These are phyloP conservation scores for Tulasnella sp. DNA, from an alignment of 768 basidiomycete species.

Conservation along the genomic window DNA sequence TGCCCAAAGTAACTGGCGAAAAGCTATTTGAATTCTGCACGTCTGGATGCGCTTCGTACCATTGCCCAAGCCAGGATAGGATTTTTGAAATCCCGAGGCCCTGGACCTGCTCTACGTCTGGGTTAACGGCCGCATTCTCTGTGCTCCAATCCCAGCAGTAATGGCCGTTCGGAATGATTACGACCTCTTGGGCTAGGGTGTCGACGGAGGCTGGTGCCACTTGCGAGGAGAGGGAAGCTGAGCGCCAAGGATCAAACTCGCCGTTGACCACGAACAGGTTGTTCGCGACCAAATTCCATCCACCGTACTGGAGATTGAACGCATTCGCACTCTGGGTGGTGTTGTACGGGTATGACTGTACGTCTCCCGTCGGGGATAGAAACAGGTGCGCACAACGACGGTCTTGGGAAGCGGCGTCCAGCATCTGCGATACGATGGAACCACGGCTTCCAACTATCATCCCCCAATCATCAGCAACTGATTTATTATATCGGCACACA, in stretches of 20 bases:
- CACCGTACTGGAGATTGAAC: neutral
- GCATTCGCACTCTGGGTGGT: neutral
- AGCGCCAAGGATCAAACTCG: constrained; percentile 14
- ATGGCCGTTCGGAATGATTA: neutral
- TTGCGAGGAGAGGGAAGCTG: constrained; percentile 10
- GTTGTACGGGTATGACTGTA: neutral
- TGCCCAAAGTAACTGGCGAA: neutral
- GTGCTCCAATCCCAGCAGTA: constrained; percentile 10
- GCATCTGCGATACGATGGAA: neutral
- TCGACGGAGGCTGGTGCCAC: neutral
- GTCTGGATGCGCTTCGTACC: constrained; percentile 6
- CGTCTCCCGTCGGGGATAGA: neutral
- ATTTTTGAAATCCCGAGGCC: neutral
- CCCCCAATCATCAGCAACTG: neutral
- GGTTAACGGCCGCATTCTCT: neutral
- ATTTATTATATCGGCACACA: too few relatives aligned
- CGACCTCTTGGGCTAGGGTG: neutral
- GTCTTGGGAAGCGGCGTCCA: neutral
- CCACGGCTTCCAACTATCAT: neutral
- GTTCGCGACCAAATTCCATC: constrained; percentile 14
- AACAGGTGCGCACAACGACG: constrained; percentile 1
- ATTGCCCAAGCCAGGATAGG: neutral
- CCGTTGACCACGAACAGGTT: constrained; percentile 16
- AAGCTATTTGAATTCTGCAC: neutral
- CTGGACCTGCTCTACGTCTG: neutral